A percentile compares a stretch with the other conserved stretches of the same genome.
Evolutionary conservation across 1,284 basidiomycete species (phyloP).

Genomic region (Testicularia cyperi): DNA sequence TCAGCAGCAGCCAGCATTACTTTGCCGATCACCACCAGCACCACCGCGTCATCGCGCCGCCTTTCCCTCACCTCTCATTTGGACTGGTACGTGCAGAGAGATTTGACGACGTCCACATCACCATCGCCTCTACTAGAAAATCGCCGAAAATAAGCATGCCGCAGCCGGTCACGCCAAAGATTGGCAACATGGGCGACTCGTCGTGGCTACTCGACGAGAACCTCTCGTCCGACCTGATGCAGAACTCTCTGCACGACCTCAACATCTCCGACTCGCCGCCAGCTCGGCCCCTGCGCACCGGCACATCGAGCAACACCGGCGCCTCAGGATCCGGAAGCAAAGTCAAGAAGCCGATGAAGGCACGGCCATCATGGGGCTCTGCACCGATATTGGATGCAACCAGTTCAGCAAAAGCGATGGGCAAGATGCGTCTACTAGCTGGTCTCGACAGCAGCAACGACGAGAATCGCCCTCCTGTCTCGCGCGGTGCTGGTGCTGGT

Average conservation of each 20-base stretch:
- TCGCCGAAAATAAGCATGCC: too few species aligned
- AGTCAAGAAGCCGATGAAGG: conserved; percentile 19
- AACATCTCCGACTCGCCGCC: conserved; percentile 35
- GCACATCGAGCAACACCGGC: conserved; percentile 3
- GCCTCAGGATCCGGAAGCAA: conserved; percentile 1
- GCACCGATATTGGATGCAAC: conserved; percentile 23
- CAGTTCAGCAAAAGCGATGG: conserved; percentile 19
- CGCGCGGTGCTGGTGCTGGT: conserved; percentile 3
- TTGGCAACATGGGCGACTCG: conserved; percentile 11
- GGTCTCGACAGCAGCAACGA: conserved; percentile 22
- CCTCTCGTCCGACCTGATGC: conserved; percentile 19
- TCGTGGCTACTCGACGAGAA: conserved; percentile 36
- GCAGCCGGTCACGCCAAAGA: conserved; percentile 27
- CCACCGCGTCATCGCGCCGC: too few species aligned
- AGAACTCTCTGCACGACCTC: conserved; percentile 23
- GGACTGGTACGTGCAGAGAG: too few species aligned
- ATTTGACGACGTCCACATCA: not conserved
- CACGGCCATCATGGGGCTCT: conserved; percentile 33
- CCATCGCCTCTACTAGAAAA: too few species aligned
- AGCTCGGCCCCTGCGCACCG: conserved; percentile 7
- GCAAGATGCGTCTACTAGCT: conserved; percentile 29
- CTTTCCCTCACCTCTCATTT: too few species aligned
- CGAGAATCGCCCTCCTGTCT: conserved; percentile 32
- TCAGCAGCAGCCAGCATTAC: too few species aligned
- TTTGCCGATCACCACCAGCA: not conserved